phyloP scores from a whole-genome alignment of 2,329 filamentous ascomycete genomes.

The Dothistroma pini region DNA sequence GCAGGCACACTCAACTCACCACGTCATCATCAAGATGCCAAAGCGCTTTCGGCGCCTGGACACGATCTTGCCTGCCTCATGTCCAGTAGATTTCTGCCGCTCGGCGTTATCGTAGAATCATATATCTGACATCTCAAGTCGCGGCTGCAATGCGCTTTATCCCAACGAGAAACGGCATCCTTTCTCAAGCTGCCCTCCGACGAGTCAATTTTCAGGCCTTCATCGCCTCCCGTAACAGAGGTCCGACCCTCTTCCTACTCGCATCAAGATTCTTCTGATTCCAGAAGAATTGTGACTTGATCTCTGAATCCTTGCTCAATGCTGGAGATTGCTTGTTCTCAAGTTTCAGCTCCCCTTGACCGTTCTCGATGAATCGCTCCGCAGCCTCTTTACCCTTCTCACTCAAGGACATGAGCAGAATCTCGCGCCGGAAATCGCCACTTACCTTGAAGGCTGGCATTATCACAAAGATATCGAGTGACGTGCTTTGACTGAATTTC shows the following conservation, averaged over 20 bases:
- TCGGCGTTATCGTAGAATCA: too few relatives aligned
- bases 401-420: conserved; percentile 60
- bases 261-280: conserved; percentile 57
- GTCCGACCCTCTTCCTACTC: conserved; percentile 62
- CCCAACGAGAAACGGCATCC: too few relatives aligned
- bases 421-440: conserved; percentile 59
- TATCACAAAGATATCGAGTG: conserved; percentile 60
- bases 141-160: too few relatives aligned
- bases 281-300: conserved; percentile 55
- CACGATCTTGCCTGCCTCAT: too few relatives aligned
- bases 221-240: conserved; percentile 52
- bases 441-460: conserved; percentile 62
- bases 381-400: conserved; percentile 51
- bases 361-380: conserved; percentile 51
- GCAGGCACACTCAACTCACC: too few relatives aligned
- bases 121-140: too few relatives aligned
- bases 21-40: too few relatives aligned
- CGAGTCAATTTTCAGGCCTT: neutral
- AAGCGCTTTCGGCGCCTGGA: too few relatives aligned
- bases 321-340: conserved; percentile 48
- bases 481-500: conserved; percentile 54
- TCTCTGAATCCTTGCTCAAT: conserved; percentile 43
- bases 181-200: neutral
- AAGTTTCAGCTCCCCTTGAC: conserved; percentile 53
- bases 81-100: too few relatives aligned